phyloP scores from a whole-genome alignment of 1,284 basidiomycete species.

The Trichosporon sp. region DNA sequence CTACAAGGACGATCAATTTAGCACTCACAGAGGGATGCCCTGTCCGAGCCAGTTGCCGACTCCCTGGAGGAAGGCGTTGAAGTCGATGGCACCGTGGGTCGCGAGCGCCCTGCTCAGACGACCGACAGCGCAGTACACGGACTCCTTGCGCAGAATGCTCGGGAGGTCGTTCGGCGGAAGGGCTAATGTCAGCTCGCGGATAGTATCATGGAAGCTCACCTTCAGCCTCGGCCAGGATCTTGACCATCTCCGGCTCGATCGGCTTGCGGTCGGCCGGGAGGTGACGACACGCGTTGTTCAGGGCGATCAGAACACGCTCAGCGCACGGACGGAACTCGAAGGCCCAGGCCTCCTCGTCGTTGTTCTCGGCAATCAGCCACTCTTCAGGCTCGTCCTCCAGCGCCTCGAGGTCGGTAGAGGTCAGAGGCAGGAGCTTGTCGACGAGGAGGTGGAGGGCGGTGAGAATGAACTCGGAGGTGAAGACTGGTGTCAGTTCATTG shows the following conservation, averaged over 20 bases:
- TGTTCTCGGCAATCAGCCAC: constrained; percentile 76
- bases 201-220: constrained; percentile 42
- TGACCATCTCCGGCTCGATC: constrained; percentile 70
- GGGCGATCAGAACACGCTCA: constrained; percentile 78
- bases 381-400: constrained; percentile 86
- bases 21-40: constrained; percentile 44
- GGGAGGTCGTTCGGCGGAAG: constrained; percentile 62
- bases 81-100: constrained; percentile 43
- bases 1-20: neutral
- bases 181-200: constrained; percentile 33
- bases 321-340: constrained; percentile 82
- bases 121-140: constrained; percentile 83
- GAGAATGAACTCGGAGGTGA: constrained; percentile 74
- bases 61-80: constrained; percentile 44
- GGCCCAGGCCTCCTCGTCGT: constrained; percentile 85
- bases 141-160: constrained; percentile 76
- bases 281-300: constrained; percentile 72
- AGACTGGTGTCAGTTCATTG: constrained; percentile 59
- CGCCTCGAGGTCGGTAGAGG: constrained; percentile 71
- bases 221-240: constrained; percentile 63
- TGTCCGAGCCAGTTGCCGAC: constrained; percentile 47
- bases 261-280: constrained; percentile 56
- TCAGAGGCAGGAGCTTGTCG: constrained; percentile 78
- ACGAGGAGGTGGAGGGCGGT: constrained; percentile 76
- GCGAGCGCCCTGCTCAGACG: constrained; percentile 70